Conservation (phyloP, 257 asterid species). For the Anisodus tanguticus region DNA sequence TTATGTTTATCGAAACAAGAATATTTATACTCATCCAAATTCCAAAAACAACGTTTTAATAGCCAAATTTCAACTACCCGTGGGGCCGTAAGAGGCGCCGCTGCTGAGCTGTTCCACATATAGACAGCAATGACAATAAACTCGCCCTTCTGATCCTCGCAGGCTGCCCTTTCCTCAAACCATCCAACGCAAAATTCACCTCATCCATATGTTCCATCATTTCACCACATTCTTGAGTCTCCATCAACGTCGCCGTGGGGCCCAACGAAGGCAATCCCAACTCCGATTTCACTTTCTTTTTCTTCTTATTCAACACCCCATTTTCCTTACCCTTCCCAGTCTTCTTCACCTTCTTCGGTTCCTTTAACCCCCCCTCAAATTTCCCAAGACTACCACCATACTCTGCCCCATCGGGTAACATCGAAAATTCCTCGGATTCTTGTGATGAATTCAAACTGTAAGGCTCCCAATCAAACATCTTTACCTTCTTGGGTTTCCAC, state of each 20-base stretch:
- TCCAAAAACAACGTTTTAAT: slow-evolving; percentile 7
- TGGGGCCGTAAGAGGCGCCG: slow-evolving; percentile 67
- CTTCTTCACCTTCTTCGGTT: slow-evolving; percentile 51
- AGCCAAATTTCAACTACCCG: slow-evolving; percentile 56
- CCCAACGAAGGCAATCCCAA: slow-evolving; percentile 39
- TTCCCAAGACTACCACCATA: slow-evolving; percentile 33
- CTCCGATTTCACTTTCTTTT: slow-evolving; percentile 50
- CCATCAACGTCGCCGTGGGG: slow-evolving; percentile 77
- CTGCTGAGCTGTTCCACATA: slow-evolving; percentile 66
- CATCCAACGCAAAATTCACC: slow-evolving; percentile 87
- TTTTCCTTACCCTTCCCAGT: slow-evolving; percentile 46
- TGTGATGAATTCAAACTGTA: slow-evolving; percentile 54
- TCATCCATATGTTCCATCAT: slow-evolving; percentile 92
- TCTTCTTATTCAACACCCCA: slow-evolving; percentile 53
- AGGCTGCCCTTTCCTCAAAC: slow-evolving; percentile 83
- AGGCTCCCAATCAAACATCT: slow-evolving; percentile 47
- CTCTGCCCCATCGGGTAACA: slow-evolving; percentile 30
- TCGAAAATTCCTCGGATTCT: slow-evolving; percentile 54
- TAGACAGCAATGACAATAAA: slow-evolving; percentile 62
- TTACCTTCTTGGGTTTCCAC: slow-evolving; percentile 54
- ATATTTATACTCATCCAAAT: background rate
- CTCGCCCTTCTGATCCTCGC: slow-evolving; percentile 68
- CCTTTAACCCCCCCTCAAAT: slow-evolving; percentile 20
- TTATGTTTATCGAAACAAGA: slow-evolving; percentile 6
- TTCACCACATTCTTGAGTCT: slow-evolving; percentile 89